Evolutionary conservation across 148 eudicot genomes (phyloP), one percentile per base, ranked within the genome.

Genomic region (Persicaria maculosa): DNA sequence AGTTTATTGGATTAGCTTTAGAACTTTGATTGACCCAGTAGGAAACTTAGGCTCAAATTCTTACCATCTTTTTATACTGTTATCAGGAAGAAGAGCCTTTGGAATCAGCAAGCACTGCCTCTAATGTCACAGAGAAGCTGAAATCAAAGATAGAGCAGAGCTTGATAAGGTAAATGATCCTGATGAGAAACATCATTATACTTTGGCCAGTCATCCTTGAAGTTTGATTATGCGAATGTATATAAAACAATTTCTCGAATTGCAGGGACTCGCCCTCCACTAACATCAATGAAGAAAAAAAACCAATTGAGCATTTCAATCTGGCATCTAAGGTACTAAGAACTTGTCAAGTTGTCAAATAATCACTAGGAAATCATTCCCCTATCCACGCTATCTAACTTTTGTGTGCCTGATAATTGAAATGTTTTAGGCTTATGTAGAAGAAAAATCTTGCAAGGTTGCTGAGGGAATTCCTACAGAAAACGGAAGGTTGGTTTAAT

Each of bases 401-500:
- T 31, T 31, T 19, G 40, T 19, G 67, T 61, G 25, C 67, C 67
- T 31, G 40, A 31, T 31, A 31, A 31, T 2, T 31, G 40, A 31
- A 31, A 61, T 61, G n/a, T 61, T 61, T 19, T 19, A 61, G 25
- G 67, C 17, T 19, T 61, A 1, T 61, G 25, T 72, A 52, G 68
- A 50, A 48, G 76, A 78, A 54, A 76, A 82, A 76, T 74, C 52
- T 76, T n/a, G 44, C 64, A 72, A 74, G 47, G 77, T 61, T 44
- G 71, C 80, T 16, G 78, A 65, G 48, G 36, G 15, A 64, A 68
- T 4, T 17, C 36, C 67, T 62, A 72, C 77, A 75, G 80, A 79
- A 75, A 79, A 77, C 62, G 74, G 31, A 58, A 83, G 87, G 95
- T 90, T 46, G 72, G 85, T 82, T 67, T 6, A 14, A 0, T 4